phyloP scores from a whole-genome alignment of 257 asterid species.

The Petrea volubilis region DNA sequence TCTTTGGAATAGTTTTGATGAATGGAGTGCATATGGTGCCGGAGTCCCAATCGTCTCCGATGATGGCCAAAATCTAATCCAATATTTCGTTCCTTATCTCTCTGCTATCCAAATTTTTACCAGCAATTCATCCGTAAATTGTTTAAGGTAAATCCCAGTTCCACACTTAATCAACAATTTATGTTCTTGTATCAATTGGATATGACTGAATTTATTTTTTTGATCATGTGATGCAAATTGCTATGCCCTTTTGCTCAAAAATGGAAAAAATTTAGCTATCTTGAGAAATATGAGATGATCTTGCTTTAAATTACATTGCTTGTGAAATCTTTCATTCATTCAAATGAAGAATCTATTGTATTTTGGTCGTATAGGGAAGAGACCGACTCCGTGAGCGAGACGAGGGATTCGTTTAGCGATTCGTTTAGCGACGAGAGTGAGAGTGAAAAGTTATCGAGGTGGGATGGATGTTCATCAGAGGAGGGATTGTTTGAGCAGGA shows the following conservation, averaged over 20 bases:
- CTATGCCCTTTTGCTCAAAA: not conserved
- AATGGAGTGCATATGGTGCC: constrained; percentile 95
- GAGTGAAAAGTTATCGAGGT: constrained; percentile 62
- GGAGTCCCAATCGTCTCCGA: constrained; percentile 79
- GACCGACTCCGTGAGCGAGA: constrained; percentile 54
- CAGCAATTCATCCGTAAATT: constrained; percentile 63
- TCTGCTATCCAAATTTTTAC: constrained; percentile 96
- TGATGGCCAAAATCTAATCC: constrained; percentile 66
- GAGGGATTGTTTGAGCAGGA: constrained; percentile 56
- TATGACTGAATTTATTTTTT: not conserved
- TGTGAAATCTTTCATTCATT: not conserved
- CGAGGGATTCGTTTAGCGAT: constrained; percentile 69
- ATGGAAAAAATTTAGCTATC: not conserved
- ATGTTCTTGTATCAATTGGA: not conserved
- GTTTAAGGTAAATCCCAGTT: constrained; percentile 55
- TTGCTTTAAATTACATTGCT: constrained; percentile 12
- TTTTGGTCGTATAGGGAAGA: constrained; percentile 44
- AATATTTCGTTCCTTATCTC: constrained; percentile 90
- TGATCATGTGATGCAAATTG: not conserved
- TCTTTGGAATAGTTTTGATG: constrained; percentile 85
- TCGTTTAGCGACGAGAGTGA: constrained; percentile 75
- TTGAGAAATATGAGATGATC: not conserved
- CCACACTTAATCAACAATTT: not conserved
- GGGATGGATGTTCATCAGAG: constrained; percentile 73
- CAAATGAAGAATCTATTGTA: no score